A percentile compares a stretch with the other conserved stretches of the same genome.
Conservation (phyloP, 2,329 filamentous ascomycete genomes). For the Aspergillus clavatus region DNA sequence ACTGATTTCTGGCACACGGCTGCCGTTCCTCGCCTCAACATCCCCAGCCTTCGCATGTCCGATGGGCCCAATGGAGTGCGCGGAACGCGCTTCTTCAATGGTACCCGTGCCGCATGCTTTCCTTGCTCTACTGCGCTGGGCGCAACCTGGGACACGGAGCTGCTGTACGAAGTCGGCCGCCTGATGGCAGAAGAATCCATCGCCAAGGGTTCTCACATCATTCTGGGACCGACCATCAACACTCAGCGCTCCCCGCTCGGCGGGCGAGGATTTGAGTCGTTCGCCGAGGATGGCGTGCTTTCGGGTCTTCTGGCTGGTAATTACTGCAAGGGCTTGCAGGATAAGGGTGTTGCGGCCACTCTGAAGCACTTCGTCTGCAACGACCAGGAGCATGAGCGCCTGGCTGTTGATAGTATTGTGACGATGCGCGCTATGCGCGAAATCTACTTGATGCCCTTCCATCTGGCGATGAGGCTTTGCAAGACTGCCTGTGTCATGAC, state of each 20-base stretch:
- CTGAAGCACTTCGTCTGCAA: slow-evolving; percentile 61
- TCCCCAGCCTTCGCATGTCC: slow-evolving; percentile 62
- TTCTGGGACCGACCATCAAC: slow-evolving; percentile 74
- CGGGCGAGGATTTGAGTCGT: slow-evolving; percentile 83
- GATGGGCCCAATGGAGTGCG: slow-evolving; percentile 68
- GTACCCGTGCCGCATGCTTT: slow-evolving; percentile 67
- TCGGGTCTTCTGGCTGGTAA: slow-evolving; percentile 68
- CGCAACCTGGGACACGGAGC: slow-evolving; percentile 69
- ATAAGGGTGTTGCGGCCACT: slow-evolving; percentile 68
- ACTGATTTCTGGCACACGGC: slow-evolving; percentile 66
- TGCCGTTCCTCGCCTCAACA: slow-evolving; percentile 57
- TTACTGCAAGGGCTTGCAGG: slow-evolving; percentile 69
- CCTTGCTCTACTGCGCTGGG: slow-evolving; percentile 75
- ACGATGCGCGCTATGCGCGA: slow-evolving; percentile 55
- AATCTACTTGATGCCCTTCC: slow-evolving; percentile 61
- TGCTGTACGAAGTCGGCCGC: slow-evolving; percentile 65
- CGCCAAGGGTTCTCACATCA: slow-evolving; percentile 67
- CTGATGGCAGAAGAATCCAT: slow-evolving; percentile 68
- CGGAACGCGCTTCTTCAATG: slow-evolving; percentile 64
- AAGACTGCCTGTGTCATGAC: slow-evolving; percentile 56
- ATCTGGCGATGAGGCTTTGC: slow-evolving; percentile 54
- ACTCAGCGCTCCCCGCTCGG: slow-evolving; percentile 77
- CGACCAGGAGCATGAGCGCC: slow-evolving; percentile 44
- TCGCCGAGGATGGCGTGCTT: slow-evolving; percentile 75
- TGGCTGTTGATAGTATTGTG: slow-evolving; percentile 41